phyloP scores from a whole-genome alignment of 306 rosid genomes.

The Trichosanthes cucumerina region DNA sequence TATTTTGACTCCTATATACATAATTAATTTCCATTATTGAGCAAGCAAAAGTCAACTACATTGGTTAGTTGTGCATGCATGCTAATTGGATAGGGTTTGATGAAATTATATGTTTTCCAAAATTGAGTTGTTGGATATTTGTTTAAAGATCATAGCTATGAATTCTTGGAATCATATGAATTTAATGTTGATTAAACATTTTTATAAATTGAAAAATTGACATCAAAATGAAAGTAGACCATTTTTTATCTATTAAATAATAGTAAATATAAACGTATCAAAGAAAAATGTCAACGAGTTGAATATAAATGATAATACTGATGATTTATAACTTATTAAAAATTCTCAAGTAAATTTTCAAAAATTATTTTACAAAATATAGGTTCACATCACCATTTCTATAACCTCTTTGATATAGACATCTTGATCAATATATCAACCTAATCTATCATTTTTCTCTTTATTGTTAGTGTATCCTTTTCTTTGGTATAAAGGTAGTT shows the following conservation, averaged over 20 bases:
- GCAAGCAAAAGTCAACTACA: slow-evolving; percentile 5
- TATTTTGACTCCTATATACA: background rate
- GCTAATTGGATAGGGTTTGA: slow-evolving; percentile 3
- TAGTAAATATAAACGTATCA: too few species aligned
- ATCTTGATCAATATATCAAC: background rate
- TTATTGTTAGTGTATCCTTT: background rate
- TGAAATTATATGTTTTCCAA: background rate
- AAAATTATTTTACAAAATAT: background rate
- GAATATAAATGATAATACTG: background rate
- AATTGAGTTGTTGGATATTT: background rate
- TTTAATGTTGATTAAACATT: background rate
- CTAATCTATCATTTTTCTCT: background rate
- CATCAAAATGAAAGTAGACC: background rate
- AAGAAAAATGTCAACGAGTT: background rate
- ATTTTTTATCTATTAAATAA: too few species aligned
- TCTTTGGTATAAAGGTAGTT: background rate
- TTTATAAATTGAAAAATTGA: background rate
- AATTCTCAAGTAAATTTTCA: background rate
- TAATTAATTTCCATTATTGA: slow-evolving; percentile 5
- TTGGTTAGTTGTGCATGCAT: slow-evolving; percentile 6
- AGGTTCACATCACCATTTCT: background rate
- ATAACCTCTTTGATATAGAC: background rate
- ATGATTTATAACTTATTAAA: background rate
- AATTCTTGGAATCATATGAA: background rate
- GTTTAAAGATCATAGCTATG: background rate